These are phyloP conservation scores for Microsporum ferrugineum DNA, from an alignment of 2,329 filamentous ascomycete species.

Conservation along the genomic window DNA sequence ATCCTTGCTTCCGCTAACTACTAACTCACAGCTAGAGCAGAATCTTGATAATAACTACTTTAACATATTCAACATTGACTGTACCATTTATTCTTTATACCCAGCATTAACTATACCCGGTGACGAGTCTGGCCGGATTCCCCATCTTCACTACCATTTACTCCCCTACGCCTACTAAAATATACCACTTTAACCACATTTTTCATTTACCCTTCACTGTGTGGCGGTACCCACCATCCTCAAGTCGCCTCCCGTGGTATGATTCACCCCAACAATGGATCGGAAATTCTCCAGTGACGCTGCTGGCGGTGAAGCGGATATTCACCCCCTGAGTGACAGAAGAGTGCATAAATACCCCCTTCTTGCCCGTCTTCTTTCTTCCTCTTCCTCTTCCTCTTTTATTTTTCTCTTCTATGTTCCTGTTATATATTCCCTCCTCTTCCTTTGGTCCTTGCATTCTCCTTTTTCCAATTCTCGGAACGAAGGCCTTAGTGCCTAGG, in stretches of 20 bases:
- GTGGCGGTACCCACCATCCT: background rate
- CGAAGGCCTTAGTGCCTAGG: background rate
- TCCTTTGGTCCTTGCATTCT: background rate
- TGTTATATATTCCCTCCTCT: background rate
- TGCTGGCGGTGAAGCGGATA: background rate
- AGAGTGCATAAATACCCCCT: background rate
- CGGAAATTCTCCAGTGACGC: background rate
- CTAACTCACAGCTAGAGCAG: background rate
- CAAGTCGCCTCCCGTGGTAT: background rate
- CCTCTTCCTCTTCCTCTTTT: background rate
- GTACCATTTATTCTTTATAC: background rate
- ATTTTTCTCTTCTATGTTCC: background rate
- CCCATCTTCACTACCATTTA: background rate
- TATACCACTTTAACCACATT: background rate
- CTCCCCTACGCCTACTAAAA: background rate
- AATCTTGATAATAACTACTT: background rate
- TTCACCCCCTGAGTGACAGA: background rate
- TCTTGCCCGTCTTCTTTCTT: background rate
- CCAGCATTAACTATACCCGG: background rate
- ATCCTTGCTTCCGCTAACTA: background rate
- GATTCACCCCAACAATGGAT: background rate
- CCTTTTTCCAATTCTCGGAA: background rate
- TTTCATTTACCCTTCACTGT: background rate
- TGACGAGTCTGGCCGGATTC: background rate
- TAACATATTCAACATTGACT: background rate